Base-by-base conservation (phyloP, 495 filamentous ascomycete species). In the Daldinia vernicosa region DNA sequence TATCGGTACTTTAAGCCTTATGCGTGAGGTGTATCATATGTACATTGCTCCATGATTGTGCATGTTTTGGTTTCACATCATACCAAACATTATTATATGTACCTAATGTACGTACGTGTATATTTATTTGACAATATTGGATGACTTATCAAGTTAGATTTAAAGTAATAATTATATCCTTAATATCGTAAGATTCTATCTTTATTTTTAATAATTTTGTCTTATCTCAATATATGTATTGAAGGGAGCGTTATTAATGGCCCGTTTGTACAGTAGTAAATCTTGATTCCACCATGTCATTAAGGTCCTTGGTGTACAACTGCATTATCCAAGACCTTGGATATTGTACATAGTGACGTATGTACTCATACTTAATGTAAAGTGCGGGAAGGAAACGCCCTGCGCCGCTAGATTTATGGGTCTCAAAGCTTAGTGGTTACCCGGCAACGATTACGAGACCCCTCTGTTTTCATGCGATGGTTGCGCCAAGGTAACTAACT, bases 381-480 rank as follows among this genome's bases (percentile, higher is more conserved):
- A 32, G 28, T 54, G 53, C 66, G 55, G 55, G 60, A 64, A 47
- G 35, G 19, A 40, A 43, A 63, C 26, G 53, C 51, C 59, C 40
- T 63, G 32, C 22, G 56, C 26, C 35, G 22, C 66, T 56, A 57
- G 53, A 63, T 50, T 67, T 71, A 63, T 33, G 50, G 68, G 55
- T 40, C 27, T 37, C 39, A 17, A 12, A 55, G 40, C 37, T 61
- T n/a, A 24, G 32, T 19, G 33, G 72, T 75, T 64, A 60, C 72
- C 72, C 22, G 65, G 72, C 72, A 75, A 75, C 72, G 60, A 58
- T 28, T 52, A 35, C 37, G n/a, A 24, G 43, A 72, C 70, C 70
- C 70, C 70, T 72, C 70, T 73, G 70, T 73, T 73, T 73, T 73
- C 61, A 28, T 69, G 30, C 61, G 70, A 66, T 73, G 65, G 66